A percentile compares a stretch with the other conserved stretches of the same genome.
These are phyloP conservation scores for Phylloporus arenicola DNA, from an alignment of 768 basidiomycete genomes.

Conservation along the genomic window DNA sequence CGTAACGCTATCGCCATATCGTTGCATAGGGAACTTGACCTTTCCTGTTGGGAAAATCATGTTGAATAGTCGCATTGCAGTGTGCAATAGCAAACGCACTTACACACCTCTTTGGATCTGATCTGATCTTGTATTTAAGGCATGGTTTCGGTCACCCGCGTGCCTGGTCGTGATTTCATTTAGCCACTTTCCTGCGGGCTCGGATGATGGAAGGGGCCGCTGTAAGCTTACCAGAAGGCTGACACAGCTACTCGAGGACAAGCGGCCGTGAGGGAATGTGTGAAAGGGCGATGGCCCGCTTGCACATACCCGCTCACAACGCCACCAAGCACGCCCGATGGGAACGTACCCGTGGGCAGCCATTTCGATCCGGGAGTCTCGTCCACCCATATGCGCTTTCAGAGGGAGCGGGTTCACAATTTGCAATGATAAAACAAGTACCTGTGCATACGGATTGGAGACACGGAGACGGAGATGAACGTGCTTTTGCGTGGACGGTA, in stretches of 20 bases:
- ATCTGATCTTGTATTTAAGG: constrained; percentile 29
- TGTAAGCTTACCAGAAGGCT: constrained; percentile 12
- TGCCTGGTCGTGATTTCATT: constrained; percentile 34
- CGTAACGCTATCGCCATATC: constrained; percentile 32
- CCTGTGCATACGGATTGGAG: constrained; percentile 1
- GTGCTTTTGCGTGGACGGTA: constrained; percentile 8
- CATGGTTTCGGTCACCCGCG: constrained; percentile 24
- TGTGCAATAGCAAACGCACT: constrained; percentile 25
- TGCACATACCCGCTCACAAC: neutral
- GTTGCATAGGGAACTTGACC: constrained; percentile 27
- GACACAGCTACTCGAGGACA: constrained; percentile 16
- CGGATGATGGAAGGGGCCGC: constrained; percentile 18
- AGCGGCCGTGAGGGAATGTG: no score
- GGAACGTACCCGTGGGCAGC: constrained; percentile 5
- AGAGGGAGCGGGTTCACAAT: constrained; percentile 12
- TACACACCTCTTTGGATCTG: constrained; percentile 30
- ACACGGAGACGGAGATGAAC: constrained; percentile 24
- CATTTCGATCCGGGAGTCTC: constrained; percentile 21
- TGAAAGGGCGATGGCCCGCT: no score
- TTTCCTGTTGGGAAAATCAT: constrained; percentile 37
- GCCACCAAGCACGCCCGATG: constrained; percentile 13
- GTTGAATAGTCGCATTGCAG: constrained; percentile 26
- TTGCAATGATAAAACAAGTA: constrained; percentile 15
- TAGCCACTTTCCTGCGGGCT: constrained; percentile 29
- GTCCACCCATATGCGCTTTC: neutral